phyloP scores from a whole-genome alignment of 1,284 basidiomycete species.

The Cutaneotrichosporon mucoides region DNA sequence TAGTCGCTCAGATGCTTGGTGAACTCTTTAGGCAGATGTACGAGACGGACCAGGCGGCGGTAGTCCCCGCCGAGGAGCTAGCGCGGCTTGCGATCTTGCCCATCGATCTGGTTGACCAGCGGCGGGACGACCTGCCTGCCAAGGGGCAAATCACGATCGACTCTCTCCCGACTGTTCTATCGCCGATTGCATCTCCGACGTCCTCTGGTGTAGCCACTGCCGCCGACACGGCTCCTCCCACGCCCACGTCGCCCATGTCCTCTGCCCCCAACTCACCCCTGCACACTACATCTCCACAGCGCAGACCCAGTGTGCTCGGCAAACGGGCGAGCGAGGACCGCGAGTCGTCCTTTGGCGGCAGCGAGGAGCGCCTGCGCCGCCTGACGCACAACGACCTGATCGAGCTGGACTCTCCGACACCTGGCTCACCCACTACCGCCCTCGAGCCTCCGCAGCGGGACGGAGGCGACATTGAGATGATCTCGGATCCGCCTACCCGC shows the following conservation, averaged over 20 bases:
- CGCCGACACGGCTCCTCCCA: conserved; percentile 10
- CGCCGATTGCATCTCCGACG: conserved; percentile 22
- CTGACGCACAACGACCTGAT: conserved; percentile 6
- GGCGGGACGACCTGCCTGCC: conserved; percentile 15
- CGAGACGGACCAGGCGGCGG: conserved; percentile 34
- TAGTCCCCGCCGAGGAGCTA: conserved; percentile 45
- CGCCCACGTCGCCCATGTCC: too few species aligned
- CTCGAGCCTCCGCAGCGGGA: too few species aligned
- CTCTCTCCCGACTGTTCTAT: conserved; percentile 8
- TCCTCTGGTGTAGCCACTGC: conserved; percentile 32
- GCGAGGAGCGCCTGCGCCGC: conserved; percentile 19
- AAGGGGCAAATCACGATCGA: conserved; percentile 13
- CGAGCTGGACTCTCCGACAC: conserved; percentile 8
- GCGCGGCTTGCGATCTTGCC: conserved; percentile 45
- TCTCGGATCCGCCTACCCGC: neutral
- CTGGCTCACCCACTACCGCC: neutral
- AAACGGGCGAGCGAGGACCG: conserved; percentile 43
- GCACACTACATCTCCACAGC: neutral
- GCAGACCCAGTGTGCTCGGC: conserved; percentile 25
- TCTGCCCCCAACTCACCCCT: conserved; percentile 5
- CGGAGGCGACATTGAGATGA: neutral
- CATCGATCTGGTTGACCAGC: conserved; percentile 14
- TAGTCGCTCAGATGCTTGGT: conserved; percentile 40
- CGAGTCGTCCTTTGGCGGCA: conserved; percentile 32
- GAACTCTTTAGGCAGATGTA: conserved; percentile 43